Conservation (phyloP, 441 rosid species). For the Biscutella laevigata region DNA sequence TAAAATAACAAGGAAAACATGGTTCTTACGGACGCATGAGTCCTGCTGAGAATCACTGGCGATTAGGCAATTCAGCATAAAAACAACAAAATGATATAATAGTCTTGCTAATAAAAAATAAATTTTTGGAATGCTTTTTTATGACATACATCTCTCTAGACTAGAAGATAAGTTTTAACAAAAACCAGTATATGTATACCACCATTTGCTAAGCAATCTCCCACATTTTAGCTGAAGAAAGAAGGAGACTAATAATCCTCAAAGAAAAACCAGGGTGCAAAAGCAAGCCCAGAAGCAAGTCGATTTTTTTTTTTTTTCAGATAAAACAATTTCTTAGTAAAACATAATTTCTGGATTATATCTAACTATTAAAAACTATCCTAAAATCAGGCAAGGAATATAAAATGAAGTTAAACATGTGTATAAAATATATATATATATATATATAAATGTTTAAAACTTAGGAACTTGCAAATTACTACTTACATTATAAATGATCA, state of each 20-base stretch:
- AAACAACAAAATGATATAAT: neutral
- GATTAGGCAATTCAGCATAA: neutral
- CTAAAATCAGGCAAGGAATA: neutral
- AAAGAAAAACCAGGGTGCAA: neutral
- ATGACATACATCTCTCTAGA: neutral
- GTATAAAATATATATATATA: neutral
- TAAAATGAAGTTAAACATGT: neutral
- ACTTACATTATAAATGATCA: slow-evolving; percentile 32
- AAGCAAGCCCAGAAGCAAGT: neutral
- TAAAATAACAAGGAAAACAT: neutral
- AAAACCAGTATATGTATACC: slow-evolving; percentile 13
- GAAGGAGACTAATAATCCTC: neutral
- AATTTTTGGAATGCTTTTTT: neutral
- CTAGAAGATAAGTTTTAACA: neutral
- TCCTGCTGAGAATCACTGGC: neutral
- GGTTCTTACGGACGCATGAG: slow-evolving; percentile 2
- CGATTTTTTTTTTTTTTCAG: neutral
- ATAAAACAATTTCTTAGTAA: neutral
- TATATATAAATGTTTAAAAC: slow-evolving; percentile 4
- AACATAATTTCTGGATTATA: neutral
- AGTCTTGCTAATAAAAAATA: neutral
- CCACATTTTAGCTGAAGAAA: slow-evolving; percentile 11
- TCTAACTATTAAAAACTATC: slow-evolving; percentile 1
- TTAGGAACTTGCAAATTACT: slow-evolving; percentile 23
- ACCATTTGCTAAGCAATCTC: slow-evolving; percentile 10